phyloP scores from a whole-genome alignment of 345 rosid species.

The Citrus inodora region DNA sequence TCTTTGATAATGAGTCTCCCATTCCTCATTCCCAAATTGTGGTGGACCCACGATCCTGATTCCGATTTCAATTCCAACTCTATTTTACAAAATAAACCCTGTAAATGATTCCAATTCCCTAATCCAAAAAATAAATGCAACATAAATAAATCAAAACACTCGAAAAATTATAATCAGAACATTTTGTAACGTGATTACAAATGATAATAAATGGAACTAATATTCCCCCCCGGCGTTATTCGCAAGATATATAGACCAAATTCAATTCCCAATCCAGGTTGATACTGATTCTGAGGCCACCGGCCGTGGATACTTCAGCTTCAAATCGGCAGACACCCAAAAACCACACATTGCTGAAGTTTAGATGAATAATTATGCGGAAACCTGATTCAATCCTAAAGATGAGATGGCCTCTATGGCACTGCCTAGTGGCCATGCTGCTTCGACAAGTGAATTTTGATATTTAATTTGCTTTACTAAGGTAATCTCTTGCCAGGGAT shows the following conservation, averaged over 20 bases:
- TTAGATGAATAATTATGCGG: background rate
- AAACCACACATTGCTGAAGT: background rate
- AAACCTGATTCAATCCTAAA: background rate
- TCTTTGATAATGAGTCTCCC: rapidly evolving
- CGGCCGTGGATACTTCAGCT: background rate
- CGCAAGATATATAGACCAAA: constrained; percentile 20
- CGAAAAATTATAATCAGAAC: constrained; percentile 18
- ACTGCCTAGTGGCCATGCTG: constrained; percentile 98
- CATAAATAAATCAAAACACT: constrained; percentile 25
- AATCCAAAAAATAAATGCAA: too few species aligned
- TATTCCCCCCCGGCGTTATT: constrained; percentile 18
- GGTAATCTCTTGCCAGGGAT: constrained; percentile 73
- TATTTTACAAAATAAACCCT: too few species aligned
- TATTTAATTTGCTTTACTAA: constrained; percentile 81
- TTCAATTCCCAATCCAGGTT: constrained; percentile 9
- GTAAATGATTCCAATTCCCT: too few species aligned
- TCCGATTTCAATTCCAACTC: too few species aligned
- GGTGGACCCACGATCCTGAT: rapidly evolving
- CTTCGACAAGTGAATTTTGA: constrained; percentile 67
- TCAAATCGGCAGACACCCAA: background rate
- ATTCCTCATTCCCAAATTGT: too few species aligned
- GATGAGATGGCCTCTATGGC: constrained; percentile 91
- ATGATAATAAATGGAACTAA: constrained; percentile 26
- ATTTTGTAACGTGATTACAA: constrained; percentile 28
- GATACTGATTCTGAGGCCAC: constrained; percentile 1